A percentile compares a stretch with the other conserved stretches of the same genome.
phyloP scores from a whole-genome alignment of 257 asterid genomes.

The Forsythia suspensa region DNA sequence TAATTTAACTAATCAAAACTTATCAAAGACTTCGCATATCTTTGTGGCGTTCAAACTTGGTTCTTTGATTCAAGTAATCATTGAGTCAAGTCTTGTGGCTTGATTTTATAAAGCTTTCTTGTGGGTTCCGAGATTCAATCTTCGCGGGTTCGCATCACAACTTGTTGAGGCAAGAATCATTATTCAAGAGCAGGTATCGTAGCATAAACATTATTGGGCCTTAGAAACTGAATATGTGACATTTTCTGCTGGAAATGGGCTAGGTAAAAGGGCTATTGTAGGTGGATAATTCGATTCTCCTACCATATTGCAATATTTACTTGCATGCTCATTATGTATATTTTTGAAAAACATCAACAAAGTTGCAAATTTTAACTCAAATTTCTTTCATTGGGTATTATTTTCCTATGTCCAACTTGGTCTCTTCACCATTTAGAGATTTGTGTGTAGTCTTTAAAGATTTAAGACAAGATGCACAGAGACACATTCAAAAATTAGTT shows the following conservation, averaged over 20 bases:
- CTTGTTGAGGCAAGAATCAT: constrained; percentile 93
- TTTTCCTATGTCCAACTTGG: neutral
- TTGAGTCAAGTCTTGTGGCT: too few relatives aligned
- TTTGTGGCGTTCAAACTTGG: too few relatives aligned
- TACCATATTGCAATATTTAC: neutral
- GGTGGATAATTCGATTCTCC: neutral
- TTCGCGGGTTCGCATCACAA: too few relatives aligned
- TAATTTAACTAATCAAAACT: too few relatives aligned
- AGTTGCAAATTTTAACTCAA: neutral
- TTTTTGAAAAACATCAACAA: neutral
- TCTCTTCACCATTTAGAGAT: neutral
- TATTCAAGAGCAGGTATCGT: constrained; percentile 94
- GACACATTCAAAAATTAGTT: neutral
- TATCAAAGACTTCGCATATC: too few relatives aligned
- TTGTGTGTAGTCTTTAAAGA: neutral
- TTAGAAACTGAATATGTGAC: neutral
- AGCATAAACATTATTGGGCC: neutral
- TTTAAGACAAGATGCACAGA: too few relatives aligned
- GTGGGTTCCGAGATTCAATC: too few relatives aligned
- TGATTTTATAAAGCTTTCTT: too few relatives aligned
- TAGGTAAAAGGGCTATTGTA: neutral
- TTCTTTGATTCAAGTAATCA: too few relatives aligned
- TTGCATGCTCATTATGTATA: neutral
- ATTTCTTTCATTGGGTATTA: neutral
- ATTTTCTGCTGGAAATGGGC: neutral